Evolutionary conservation across 1,284 basidiomycete genomes (phyloP).

Genomic region (Boletellus deceptivus): DNA sequence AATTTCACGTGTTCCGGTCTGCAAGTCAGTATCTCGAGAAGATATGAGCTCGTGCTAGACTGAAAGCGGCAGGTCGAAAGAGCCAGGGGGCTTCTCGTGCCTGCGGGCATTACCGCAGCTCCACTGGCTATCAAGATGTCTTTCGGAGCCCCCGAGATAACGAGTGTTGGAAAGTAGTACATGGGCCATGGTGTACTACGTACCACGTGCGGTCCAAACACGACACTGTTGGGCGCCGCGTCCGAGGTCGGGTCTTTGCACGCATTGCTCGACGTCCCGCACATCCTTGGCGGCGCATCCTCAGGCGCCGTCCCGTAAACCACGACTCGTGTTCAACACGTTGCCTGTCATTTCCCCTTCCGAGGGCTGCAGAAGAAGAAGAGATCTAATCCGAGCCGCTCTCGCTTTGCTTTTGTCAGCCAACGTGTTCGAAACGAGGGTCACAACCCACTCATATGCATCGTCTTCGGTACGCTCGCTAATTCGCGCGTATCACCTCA

Average conservation of each 20-base stretch:
- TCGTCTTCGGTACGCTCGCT: slow-evolving; percentile 71
- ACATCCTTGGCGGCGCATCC: too few species aligned
- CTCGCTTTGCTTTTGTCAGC: slow-evolving; percentile 22
- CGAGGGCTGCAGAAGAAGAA: slow-evolving; percentile 16
- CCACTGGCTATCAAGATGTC: background rate
- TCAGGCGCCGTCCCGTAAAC: slow-evolving; percentile 23
- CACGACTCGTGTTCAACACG: slow-evolving; percentile 71
- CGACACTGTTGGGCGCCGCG: too few species aligned
- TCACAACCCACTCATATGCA: slow-evolving; percentile 52
- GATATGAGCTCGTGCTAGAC: slow-evolving; percentile 13
- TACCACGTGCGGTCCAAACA: too few species aligned
- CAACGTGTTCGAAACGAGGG: slow-evolving; percentile 72
- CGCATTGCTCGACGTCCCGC: too few species aligned
- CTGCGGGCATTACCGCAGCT: background rate
- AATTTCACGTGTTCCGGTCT: slow-evolving; percentile 8
- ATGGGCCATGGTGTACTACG: too few species aligned
- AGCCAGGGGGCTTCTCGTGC: background rate
- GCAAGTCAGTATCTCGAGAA: background rate
- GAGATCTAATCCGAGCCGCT: slow-evolving; percentile 28
- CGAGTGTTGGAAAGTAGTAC: too few species aligned
- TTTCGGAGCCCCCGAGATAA: background rate
- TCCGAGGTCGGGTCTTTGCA: too few species aligned
- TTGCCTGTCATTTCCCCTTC: slow-evolving; percentile 51
- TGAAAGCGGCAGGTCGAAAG: slow-evolving; percentile 25
- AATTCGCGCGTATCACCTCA: slow-evolving; percentile 35